Conservation (phyloP, 2,329 filamentous ascomycete species). For the Talaromyces amestolkiae region DNA sequence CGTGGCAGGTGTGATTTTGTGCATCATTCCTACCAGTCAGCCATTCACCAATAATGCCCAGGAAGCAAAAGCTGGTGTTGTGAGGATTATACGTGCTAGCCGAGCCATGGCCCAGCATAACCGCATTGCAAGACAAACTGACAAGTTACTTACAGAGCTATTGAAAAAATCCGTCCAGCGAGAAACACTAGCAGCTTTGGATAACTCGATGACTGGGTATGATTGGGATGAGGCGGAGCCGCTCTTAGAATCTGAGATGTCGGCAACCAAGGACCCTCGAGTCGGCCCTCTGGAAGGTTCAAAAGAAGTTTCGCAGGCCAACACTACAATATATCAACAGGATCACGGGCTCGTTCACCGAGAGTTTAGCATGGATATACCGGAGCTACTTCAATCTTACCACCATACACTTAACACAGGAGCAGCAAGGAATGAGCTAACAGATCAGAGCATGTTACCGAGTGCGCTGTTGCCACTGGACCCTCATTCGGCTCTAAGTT, state of each 20-base stretch:
- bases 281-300: background rate
- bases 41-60: constrained; percentile 29
- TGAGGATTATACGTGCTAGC: constrained; percentile 30
- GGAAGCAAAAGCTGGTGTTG: constrained; percentile 31
- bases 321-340: background rate
- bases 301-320: background rate
- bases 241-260: background rate
- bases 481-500: background rate
- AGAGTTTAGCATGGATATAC: background rate
- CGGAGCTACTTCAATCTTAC: background rate
- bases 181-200: constrained; percentile 20
- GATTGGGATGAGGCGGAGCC: background rate
- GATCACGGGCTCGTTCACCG: background rate
- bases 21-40: constrained; percentile 30
- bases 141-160: constrained; percentile 29
- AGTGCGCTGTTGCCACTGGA: background rate
- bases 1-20: constrained; percentile 28
- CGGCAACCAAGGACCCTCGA: no score
- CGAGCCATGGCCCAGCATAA: constrained; percentile 24
- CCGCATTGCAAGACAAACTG: constrained; percentile 29
- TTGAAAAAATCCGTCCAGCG: constrained; percentile 26
- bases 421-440: background rate
- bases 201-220: background rate
- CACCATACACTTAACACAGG: background rate
- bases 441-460: background rate